Conservation (phyloP, 2,329 filamentous ascomycete species). For the Rhytidhysteron rufulum region DNA sequence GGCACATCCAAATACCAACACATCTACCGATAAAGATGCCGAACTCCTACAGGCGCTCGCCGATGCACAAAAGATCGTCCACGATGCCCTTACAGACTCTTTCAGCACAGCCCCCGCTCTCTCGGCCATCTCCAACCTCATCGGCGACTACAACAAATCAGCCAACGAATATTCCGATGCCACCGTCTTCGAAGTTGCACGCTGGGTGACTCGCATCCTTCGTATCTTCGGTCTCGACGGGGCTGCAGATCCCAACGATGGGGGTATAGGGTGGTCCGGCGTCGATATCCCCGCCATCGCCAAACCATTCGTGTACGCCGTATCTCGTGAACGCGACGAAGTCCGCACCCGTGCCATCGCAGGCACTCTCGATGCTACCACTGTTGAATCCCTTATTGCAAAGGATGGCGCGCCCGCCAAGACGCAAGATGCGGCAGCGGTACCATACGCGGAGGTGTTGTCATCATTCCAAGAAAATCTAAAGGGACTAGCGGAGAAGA, state of each 20-base stretch:
- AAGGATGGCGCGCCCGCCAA: constrained; percentile 22
- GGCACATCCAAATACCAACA: constrained; percentile 27
- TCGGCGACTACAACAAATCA: constrained; percentile 69
- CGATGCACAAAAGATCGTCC: constrained; percentile 53
- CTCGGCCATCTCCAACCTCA: constrained; percentile 71
- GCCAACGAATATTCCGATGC: constrained; percentile 40
- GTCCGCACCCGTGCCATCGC: constrained; percentile 55
- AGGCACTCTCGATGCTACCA: constrained; percentile 27
- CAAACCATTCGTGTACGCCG: constrained; percentile 58
- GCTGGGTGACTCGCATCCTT: constrained; percentile 79
- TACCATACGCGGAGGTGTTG: constrained; percentile 48
- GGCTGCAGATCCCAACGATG: constrained; percentile 42
- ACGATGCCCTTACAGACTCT: constrained; percentile 71
- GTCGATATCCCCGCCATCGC: constrained; percentile 59
- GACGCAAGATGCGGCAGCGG: constrained; percentile 24
- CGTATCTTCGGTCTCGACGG: constrained; percentile 79
- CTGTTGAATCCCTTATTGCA: constrained; percentile 36
- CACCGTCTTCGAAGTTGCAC: constrained; percentile 56
- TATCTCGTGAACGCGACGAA: constrained; percentile 55
- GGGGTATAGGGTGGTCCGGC: constrained; percentile 60
- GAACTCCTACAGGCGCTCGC: constrained; percentile 49
- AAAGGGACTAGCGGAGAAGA: constrained; percentile 47
- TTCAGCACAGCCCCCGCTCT: constrained; percentile 83
- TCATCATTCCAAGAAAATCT: constrained; percentile 59
- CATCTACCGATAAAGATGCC: constrained; percentile 31